Conservation (phyloP, 2,329 filamentous ascomycete species). For the Thermothelomyces thermophilus region DNA sequence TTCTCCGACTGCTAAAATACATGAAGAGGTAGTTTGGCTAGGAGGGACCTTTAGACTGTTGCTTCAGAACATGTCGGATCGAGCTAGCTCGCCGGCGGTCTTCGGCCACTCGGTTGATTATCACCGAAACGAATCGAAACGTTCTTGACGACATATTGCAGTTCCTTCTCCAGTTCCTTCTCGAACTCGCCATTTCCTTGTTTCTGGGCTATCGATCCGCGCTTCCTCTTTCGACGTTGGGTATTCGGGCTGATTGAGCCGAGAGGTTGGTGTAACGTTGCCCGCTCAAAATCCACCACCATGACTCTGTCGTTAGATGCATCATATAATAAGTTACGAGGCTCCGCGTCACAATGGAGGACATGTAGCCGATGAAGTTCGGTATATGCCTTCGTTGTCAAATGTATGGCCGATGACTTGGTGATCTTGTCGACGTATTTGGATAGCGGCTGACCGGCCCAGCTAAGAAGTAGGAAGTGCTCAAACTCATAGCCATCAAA, state of each 20-base stretch:
- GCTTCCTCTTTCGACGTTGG: slow-evolving; percentile 7
- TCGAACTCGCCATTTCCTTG: slow-evolving; percentile 6
- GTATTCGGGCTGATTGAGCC: slow-evolving; percentile 4
- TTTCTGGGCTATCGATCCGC: neutral
- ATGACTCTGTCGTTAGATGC: slow-evolving; percentile 2
- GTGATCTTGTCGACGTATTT: slow-evolving; percentile 12
- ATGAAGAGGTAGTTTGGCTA: too few relatives aligned
- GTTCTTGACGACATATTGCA: neutral
- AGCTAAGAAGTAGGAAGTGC: slow-evolving; percentile 33
- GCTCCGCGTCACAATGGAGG: slow-evolving; percentile 4
- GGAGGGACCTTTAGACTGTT: too few relatives aligned
- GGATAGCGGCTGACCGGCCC: slow-evolving; percentile 26
- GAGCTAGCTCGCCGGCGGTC: too few relatives aligned
- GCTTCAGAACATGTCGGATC: too few relatives aligned
- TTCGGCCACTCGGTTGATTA: too few relatives aligned
- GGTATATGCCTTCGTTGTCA: slow-evolving; percentile 7
- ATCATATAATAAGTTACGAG: slow-evolving; percentile 3
- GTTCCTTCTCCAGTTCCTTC: neutral
- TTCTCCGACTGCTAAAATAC: too few relatives aligned
- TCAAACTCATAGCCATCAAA: slow-evolving; percentile 27
- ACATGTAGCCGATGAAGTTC: slow-evolving; percentile 10
- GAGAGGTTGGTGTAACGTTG: slow-evolving; percentile 7
- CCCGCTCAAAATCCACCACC: slow-evolving; percentile 4
- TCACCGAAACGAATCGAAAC: too few relatives aligned
- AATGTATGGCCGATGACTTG: slow-evolving; percentile 5